Evolutionary conservation across 2,329 filamentous ascomycete species (phyloP).

Genomic region (Aspergillus glaucus): DNA sequence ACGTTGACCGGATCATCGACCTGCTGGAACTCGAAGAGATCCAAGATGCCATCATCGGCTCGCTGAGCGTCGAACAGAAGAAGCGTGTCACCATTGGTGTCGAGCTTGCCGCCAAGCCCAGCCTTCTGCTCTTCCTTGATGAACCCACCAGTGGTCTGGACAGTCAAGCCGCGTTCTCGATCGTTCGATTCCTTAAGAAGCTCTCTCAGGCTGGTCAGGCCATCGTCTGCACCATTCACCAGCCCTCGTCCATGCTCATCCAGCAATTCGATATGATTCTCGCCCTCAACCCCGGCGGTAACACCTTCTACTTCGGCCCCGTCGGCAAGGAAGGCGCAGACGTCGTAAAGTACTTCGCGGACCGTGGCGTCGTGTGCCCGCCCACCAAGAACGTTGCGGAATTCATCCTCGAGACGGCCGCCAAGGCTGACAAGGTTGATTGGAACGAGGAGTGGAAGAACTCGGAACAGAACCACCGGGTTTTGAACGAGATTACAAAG

Average conservation of each 20-base stretch:
- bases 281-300: slow-evolving; percentile 61
- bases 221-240: slow-evolving; percentile 69
- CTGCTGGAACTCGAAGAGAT: slow-evolving; percentile 60
- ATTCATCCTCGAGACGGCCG: slow-evolving; percentile 60
- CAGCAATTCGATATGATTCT: slow-evolving; percentile 70
- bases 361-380: slow-evolving; percentile 60
- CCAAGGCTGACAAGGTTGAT: slow-evolving; percentile 53
- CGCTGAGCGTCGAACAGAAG: slow-evolving; percentile 61
- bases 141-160: slow-evolving; percentile 68
- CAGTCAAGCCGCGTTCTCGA: slow-evolving; percentile 62
- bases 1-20: slow-evolving; percentile 61
- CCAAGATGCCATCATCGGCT: slow-evolving; percentile 60
- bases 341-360: slow-evolving; percentile 62
- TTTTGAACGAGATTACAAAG: slow-evolving; percentile 60
- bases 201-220: slow-evolving; percentile 61
- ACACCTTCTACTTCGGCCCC: slow-evolving; percentile 67
- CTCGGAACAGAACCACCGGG: slow-evolving; percentile 53
- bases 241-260: slow-evolving; percentile 62
- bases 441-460: slow-evolving; percentile 72
- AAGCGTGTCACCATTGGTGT: slow-evolving; percentile 70
- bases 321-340: slow-evolving; percentile 61
- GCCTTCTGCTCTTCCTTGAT: slow-evolving; percentile 62
- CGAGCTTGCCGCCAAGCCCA: slow-evolving; percentile 64
- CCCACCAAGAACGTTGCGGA: slow-evolving; percentile 61
- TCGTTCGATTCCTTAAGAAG: slow-evolving; percentile 63